Percentiles rank a stretch among this genome's conserved stretches.
Evolutionary conservation across 352 stramenopile species (phyloP).

Genomic region (Globisporangium cystogenes): DNA sequence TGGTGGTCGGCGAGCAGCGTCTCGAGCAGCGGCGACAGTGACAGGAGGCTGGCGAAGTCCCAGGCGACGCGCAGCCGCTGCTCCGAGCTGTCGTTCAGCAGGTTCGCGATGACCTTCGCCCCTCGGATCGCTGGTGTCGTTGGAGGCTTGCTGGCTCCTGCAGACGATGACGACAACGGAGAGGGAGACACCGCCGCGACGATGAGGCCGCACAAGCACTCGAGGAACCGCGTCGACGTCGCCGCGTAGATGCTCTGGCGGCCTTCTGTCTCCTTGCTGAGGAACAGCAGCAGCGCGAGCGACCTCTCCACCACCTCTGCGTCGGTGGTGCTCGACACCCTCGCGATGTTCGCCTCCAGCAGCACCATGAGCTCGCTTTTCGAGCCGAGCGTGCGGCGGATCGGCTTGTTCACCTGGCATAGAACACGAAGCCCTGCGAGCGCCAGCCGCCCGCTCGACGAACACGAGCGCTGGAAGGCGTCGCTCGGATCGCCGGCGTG

Average conservation of each 20-base stretch:
- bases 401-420: slow-evolving; percentile 24
- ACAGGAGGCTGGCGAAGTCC: slow-evolving; percentile 21
- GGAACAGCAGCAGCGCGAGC: slow-evolving; percentile 17
- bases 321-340: neutral
- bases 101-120: slow-evolving; percentile 45
- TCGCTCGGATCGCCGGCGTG: slow-evolving; percentile 1
- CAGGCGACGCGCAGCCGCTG: slow-evolving; percentile 21
- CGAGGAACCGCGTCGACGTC: slow-evolving; percentile 15
- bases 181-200: neutral
- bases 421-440: slow-evolving; percentile 32
- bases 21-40: slow-evolving; percentile 24
- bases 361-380: slow-evolving; percentile 13
- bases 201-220: slow-evolving; percentile 18
- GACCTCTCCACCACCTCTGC: neutral
- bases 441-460: slow-evolving; percentile 14
- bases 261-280: slow-evolving; percentile 22
- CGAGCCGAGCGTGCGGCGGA: slow-evolving; percentile 22
- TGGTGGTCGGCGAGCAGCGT: slow-evolving; percentile 30
- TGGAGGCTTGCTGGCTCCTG: neutral
- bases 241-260: slow-evolving; percentile 18
- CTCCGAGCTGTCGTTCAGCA: slow-evolving; percentile 24
- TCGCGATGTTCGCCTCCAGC: slow-evolving; percentile 1
- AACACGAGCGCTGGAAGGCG: neutral
- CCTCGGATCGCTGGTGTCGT: slow-evolving; percentile 9
- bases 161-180: neutral